Percentiles rank a stretch among this genome's conserved stretches.
These are phyloP conservation scores for Poa pratensis DNA, from an alignment of 176 grass and related monocot genomes.

Conservation along the genomic window DNA sequence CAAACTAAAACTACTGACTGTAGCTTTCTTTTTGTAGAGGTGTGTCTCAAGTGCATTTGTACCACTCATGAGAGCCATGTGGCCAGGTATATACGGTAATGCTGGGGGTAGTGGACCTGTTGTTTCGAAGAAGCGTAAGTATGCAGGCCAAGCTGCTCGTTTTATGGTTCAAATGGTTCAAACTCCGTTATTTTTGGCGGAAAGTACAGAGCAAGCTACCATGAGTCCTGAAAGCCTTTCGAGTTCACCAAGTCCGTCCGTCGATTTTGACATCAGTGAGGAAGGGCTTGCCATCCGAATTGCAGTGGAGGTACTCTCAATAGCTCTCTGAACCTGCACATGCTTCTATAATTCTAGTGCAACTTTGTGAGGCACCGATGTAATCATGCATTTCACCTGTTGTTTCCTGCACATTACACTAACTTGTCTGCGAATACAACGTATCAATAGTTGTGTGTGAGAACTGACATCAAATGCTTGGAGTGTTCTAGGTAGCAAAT, in stretches of 20 bases:
- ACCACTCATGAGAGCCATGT: conserved; percentile 75
- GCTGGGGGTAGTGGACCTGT: conserved; percentile 48
- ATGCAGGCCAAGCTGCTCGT: conserved; percentile 63
- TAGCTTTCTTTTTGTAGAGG: conserved; percentile 49
- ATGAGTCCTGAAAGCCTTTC: conserved; percentile 54
- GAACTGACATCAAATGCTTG: conserved; percentile 42
- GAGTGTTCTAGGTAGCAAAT: conserved; percentile 62
- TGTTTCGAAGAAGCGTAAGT: conserved; percentile 78
- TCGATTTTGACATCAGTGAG: conserved; percentile 61
- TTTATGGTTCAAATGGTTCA: conserved; percentile 98
- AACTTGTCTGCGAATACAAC: background rate
- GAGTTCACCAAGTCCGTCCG: conserved; percentile 34
- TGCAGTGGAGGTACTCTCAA: conserved; percentile 66
- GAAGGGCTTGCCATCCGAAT: conserved; percentile 90
- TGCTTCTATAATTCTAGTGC: conserved; percentile 6
- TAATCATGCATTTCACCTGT: conserved; percentile 4
- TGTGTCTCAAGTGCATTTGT: conserved; percentile 73
- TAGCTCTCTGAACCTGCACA: background rate
- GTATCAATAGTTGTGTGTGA: background rate
- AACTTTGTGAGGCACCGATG: background rate
- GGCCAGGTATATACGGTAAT: conserved; percentile 91
- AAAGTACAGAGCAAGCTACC: conserved; percentile 42
- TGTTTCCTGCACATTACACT: background rate
- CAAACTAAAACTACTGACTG: conserved; percentile 33
- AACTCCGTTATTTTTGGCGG: conserved; percentile 64